These are phyloP conservation scores for Dendrobium chrysotoxum DNA, from an alignment of 106 monocot species.

Conservation along the genomic window DNA sequence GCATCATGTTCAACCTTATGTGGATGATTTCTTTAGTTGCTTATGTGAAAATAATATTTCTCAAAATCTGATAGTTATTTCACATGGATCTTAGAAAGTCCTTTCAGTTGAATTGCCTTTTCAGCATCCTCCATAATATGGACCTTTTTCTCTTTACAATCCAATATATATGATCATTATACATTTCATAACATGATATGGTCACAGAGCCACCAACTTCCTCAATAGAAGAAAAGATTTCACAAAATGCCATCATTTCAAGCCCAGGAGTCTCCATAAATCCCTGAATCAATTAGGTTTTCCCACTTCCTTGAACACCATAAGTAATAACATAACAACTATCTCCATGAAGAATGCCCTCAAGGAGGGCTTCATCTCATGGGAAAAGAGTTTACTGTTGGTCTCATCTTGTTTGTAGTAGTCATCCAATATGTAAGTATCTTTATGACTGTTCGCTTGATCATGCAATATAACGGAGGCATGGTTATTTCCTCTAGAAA, in stretches of 20 bases:
- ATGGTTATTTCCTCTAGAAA: constrained; percentile 7
- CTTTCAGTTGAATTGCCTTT: constrained; percentile 45
- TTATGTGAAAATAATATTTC: constrained; percentile 14
- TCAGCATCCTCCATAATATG: constrained; percentile 50
- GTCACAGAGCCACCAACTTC: constrained; percentile 19
- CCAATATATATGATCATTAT: constrained; percentile 52
- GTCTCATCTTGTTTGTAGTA: constrained; percentile 50
- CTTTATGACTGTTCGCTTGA: constrained; percentile 15
- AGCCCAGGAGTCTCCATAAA: constrained; percentile 48
- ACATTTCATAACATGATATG: constrained; percentile 48
- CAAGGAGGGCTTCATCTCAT: constrained; percentile 53
- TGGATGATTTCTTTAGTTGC: constrained; percentile 10
- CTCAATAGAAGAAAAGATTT: constrained; percentile 12
- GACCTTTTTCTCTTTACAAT: constrained; percentile 40
- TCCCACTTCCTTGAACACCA: constrained; percentile 59
- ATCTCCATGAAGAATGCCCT: constrained; percentile 22
- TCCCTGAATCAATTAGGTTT: constrained; percentile 52
- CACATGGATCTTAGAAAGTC: constrained; percentile 61
- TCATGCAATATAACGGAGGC: constrained; percentile 15
- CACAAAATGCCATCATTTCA: constrained; percentile 31
- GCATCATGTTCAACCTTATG: constrained; percentile 21
- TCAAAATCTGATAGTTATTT: no score
- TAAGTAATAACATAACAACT: constrained; percentile 56
- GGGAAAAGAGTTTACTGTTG: constrained; percentile 16
- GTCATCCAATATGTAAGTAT: constrained; percentile 44